Evolutionary conservation across 495 filamentous ascomycete species (phyloP), one percentile per base, ranked within the genome.

Genomic region (Daldinia childiae): DNA sequence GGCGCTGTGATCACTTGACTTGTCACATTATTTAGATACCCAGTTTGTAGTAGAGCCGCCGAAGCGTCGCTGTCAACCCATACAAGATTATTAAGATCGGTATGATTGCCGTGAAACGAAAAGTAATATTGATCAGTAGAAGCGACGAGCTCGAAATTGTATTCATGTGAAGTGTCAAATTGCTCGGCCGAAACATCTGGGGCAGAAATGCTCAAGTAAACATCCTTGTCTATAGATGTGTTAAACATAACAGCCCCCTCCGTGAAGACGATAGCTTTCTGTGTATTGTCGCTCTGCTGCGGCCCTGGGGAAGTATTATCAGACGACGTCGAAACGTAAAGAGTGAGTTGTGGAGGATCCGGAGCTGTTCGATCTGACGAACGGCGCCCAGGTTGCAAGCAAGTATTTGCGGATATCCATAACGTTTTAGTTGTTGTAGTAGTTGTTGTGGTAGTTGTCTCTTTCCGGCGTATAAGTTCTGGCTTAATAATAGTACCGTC

Each of bases 321-420:
- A 7, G 84, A 56, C 0, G 88, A 87, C 6, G 82, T 89, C 11
- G 94, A 97, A 41, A 97, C 80, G 73, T 90, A 97, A 3, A 98
- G 78, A 9, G 89, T 84, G 29, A 98, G 85, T 72, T 93, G 93
- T 6, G 93, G 91, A 5, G 89, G 85, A 12, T 81, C 75, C 55
- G 58, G 26, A 15, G 72, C 76, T 6, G 79, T 81, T 57, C 71
- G 79, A 54, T 72, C 76, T 12, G 69, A 77, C 55, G 69, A 76
- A 68, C 78, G 85, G 84, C 69, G 84, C 74, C 58, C 67, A 62
- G 94, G 94, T 71, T 93, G 92, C 15, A 84, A 70, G 79, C 94
- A 98, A 7, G 92, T 91, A 63, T 91, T 96, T 36, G 94, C 86
- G 4, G 93, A 92, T 55, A 98, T 84, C 72, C 90, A 97, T 6